A percentile compares a stretch with the other conserved stretches of the same genome.
phyloP scores from a whole-genome alignment of 805 yeast genomes.

The Cyberlindnera americana region DNA sequence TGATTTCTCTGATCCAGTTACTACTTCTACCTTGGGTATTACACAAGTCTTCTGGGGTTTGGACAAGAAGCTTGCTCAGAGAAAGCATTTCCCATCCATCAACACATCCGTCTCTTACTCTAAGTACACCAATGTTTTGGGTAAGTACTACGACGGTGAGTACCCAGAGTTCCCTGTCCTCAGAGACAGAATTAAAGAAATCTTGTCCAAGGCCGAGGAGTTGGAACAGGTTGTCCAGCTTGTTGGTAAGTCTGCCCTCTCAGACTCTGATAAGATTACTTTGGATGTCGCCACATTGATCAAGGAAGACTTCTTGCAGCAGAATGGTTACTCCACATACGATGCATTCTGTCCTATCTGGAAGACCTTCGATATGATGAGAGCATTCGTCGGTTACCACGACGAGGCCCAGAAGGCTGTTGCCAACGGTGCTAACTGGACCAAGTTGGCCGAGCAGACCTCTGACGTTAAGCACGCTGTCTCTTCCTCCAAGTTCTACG shows the following conservation, averaged over 20 bases:
- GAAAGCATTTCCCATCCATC: conserved; percentile 99
- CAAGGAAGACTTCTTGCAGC: conserved; percentile 98
- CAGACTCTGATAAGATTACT: conserved; percentile 95
- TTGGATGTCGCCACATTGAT: conserved; percentile 87
- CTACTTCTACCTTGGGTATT: conserved; percentile 96
- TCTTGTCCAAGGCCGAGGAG: conserved; percentile 95
- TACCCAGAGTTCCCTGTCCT: conserved; percentile 89
- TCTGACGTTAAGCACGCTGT: conserved; percentile 90
- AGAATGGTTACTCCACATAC: conserved; percentile 96
- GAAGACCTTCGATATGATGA: conserved; percentile 99
- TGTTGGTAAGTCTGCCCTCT: conserved; percentile 97
- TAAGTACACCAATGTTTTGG: conserved; percentile 85
- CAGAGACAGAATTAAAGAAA: conserved; percentile 91
- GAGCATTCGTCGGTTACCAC: conserved; percentile 82
- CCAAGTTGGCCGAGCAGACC: conserved; percentile 85
- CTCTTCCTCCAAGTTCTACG: conserved; percentile 91
- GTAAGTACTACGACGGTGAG: conserved; percentile 77
- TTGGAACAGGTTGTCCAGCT: conserved; percentile 98
- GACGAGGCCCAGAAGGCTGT: conserved; percentile 98
- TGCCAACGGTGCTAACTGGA: conserved; percentile 91
- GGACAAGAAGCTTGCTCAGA: conserved; percentile 97
- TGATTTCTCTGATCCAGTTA: conserved; percentile 99
- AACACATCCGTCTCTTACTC: conserved; percentile 96
- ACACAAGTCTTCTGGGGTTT: conserved; percentile 99
- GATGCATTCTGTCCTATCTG: conserved; percentile 99